Conservation (phyloP, 169 alveolate genomes). For the Amoebophrya sp. region DNA sequence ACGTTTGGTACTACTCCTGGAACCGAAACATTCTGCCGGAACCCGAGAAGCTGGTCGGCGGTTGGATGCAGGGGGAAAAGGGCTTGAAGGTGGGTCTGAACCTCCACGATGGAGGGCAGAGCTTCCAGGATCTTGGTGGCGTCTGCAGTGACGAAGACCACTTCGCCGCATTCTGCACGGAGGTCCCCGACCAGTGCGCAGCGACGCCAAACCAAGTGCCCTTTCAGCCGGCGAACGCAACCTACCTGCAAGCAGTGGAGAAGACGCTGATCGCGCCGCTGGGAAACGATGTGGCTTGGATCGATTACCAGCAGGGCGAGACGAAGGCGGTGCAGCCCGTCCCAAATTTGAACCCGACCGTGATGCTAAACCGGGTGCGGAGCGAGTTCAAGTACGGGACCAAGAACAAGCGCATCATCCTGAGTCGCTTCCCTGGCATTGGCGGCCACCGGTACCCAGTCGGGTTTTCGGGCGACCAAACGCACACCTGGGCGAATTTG, state of each 20-base stretch:
- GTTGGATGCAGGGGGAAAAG: background rate
- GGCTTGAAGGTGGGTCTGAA: background rate
- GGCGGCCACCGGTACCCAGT: conserved; percentile 17
- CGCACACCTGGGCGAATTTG: background rate
- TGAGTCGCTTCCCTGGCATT: background rate
- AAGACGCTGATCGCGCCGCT: background rate
- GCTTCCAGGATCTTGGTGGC: background rate
- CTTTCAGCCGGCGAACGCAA: no score
- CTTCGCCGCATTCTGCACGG: no score
- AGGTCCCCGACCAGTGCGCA: no score
- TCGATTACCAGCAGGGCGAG: conserved; percentile 21
- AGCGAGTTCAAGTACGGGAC: no score
- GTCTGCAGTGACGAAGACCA: no score
- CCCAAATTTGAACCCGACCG: background rate
- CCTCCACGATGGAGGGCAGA: background rate
- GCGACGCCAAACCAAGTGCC: no score
- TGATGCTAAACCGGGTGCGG: background rate
- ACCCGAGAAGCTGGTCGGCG: background rate
- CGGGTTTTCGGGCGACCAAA: background rate
- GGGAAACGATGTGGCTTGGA: background rate
- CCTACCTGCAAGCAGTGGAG: background rate
- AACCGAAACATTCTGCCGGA: background rate
- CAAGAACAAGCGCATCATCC: background rate
- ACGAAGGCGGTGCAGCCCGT: background rate
- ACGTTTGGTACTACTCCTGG: no score